A percentile compares a stretch with the other conserved stretches of the same genome.
Evolutionary conservation across 768 basidiomycete genomes (phyloP).

Genomic region (Guyanaporus albipodus): DNA sequence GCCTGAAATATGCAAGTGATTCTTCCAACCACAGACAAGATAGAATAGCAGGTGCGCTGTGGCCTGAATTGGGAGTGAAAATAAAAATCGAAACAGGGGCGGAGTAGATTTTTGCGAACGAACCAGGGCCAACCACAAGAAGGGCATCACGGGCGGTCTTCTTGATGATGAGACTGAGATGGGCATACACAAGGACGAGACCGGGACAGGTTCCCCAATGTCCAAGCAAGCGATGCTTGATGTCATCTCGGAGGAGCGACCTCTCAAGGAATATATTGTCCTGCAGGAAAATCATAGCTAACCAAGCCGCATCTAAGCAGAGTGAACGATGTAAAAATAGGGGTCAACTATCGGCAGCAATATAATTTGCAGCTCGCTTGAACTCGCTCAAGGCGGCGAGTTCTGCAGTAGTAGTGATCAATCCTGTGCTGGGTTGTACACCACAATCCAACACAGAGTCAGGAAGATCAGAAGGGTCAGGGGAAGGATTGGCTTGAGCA

Average conservation of each 20-base stretch:
- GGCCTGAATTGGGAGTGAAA: conserved; percentile 37
- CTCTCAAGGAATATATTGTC: conserved; percentile 65
- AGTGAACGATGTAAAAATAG: background rate
- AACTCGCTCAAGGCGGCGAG: conserved; percentile 51
- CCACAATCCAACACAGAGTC: conserved; percentile 49
- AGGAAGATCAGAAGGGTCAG: conserved; percentile 65
- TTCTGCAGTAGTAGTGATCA: conserved; percentile 48
- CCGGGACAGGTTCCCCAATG: conserved; percentile 88
- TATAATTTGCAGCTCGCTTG: conserved; percentile 62
- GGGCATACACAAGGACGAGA: conserved; percentile 66
- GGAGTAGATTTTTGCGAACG: background rate
- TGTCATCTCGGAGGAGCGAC: conserved; percentile 56
- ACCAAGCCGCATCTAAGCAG: conserved; percentile 1
- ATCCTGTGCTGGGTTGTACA: conserved; percentile 44
- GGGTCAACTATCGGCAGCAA: conserved; percentile 55
- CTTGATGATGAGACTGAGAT: conserved; percentile 61
- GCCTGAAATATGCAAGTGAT: conserved; percentile 56
- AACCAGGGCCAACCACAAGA: conserved; percentile 78
- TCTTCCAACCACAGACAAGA: conserved; percentile 85
- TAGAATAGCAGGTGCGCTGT: conserved; percentile 87
- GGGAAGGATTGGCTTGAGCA: conserved; percentile 60
- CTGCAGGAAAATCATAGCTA: conserved; percentile 84
- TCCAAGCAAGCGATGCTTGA: conserved; percentile 78
- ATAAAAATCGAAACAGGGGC: background rate
- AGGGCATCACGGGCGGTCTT: conserved; percentile 60